Evolutionary conservation across 345 rosid species (phyloP), one percentile per base, ranked within the genome.

Genomic region (Clausena lansium): DNA sequence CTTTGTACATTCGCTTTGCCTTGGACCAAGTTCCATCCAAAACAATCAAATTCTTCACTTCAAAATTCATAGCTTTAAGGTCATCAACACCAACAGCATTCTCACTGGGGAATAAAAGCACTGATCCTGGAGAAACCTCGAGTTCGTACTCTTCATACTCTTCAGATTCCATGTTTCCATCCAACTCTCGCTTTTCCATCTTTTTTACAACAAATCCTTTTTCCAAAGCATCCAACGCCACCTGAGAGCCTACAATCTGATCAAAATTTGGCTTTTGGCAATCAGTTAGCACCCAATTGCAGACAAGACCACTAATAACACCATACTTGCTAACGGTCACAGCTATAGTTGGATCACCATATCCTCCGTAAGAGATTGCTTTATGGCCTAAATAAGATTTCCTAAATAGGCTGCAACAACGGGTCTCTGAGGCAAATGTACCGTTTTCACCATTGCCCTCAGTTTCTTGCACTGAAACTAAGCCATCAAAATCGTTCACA

Each of bases 1-100:
- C 98, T 6, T 83, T 81, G 77, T 91, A 93, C 83, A 93, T 84
- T 70, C 95, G 89, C 78, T 82, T 89, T 0, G 97, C 98, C 86
- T 95, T 95, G 0, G 89, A 75, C 98, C 95, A 93, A 0, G 98
- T 95, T 75, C 97, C 98, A 61, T 95, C 98, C 68, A 95, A 84
- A 74, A 91, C 97, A 64, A 95, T 87, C 87, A 95, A 86, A 75
- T 89, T 93, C 86, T 81, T 89, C 64, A 88, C 86, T 71, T 88
- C 79, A 15, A 85, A 74, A 10, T 82, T 79, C 81, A 79, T 83
- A 38, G 70, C 88, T 77, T 79, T 74, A 54, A 93, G 83, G 57
- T 83, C 91, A 17, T 68, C 85, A 77, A 89, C 79, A 66, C 86
- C 71, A 36, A 89, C 77, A 1, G 92, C 91, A 35, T 81, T 79